A percentile compares a stretch with the other conserved stretches of the same genome.
phyloP scores from a whole-genome alignment of 805 yeast genomes.

The Candida chilensis region DNA sequence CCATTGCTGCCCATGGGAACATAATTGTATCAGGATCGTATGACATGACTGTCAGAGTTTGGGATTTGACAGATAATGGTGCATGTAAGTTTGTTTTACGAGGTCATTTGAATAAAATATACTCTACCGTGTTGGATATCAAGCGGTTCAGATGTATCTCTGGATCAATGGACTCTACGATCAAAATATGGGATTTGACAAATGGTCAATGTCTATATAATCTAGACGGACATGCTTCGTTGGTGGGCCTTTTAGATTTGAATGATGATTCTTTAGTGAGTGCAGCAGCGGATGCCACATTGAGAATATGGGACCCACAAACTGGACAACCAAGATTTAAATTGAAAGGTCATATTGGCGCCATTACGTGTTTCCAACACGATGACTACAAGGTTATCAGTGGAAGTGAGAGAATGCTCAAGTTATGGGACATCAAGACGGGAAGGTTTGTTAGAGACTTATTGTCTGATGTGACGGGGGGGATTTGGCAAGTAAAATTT shows the following conservation, averaged over 20 bases:
- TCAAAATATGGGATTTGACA: slow-evolving; percentile 82
- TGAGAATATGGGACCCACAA: slow-evolving; percentile 89
- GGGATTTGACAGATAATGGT: slow-evolving; percentile 72
- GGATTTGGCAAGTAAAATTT: slow-evolving; percentile 92
- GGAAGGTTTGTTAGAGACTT: slow-evolving; percentile 73
- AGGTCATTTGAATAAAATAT: slow-evolving; percentile 85
- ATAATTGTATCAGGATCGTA: slow-evolving; percentile 84
- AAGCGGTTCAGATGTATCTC: slow-evolving; percentile 75
- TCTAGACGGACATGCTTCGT: slow-evolving; percentile 79
- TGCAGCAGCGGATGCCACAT: slow-evolving; percentile 92
- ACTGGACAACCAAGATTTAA: slow-evolving; percentile 57
- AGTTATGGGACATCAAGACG: slow-evolving; percentile 76
- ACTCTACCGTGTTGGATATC: slow-evolving; percentile 78
- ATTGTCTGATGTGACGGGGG: slow-evolving; percentile 65
- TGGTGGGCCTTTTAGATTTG: slow-evolving; percentile 81
- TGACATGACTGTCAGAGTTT: slow-evolving; percentile 82
- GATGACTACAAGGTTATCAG: slow-evolving; percentile 78
- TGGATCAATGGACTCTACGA: slow-evolving; percentile 85
- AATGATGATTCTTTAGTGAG: slow-evolving; percentile 73
- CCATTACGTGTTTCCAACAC: slow-evolving; percentile 91
- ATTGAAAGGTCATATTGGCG: slow-evolving; percentile 74
- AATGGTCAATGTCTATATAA: slow-evolving; percentile 64
- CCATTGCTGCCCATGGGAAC: slow-evolving; percentile 81
- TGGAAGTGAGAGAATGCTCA: slow-evolving; percentile 83
- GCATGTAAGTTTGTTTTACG: slow-evolving; percentile 62